Evolutionary conservation across 805 yeast genomes (phyloP).

Genomic region (Brettanomyces sp.): DNA sequence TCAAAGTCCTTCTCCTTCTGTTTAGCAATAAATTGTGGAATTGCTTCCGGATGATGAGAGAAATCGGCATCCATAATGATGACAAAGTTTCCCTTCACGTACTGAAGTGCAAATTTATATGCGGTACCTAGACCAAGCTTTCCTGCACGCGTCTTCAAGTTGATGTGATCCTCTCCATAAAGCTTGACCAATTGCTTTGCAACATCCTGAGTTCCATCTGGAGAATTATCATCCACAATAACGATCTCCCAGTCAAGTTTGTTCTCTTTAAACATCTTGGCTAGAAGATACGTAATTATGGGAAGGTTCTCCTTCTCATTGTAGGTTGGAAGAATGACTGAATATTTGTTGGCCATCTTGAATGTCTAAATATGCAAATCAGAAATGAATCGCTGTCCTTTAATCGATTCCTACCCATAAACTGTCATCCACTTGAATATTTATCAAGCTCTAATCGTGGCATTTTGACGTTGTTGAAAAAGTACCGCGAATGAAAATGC

Average conservation of each 20-base stretch:
- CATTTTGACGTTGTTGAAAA: too few species aligned
- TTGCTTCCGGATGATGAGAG: constrained; percentile 74
- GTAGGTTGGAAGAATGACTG: constrained; percentile 70
- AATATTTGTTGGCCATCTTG: constrained; percentile 41
- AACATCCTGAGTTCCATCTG: constrained; percentile 73
- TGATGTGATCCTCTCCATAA: constrained; percentile 52
- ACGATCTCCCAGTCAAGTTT: constrained; percentile 65
- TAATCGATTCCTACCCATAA: too few species aligned
- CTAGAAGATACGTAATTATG: constrained; percentile 58
- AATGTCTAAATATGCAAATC: not conserved
- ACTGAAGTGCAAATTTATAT: constrained; percentile 67
- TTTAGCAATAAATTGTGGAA: constrained; percentile 62
- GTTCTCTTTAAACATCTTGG: constrained; percentile 51
- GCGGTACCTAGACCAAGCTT: constrained; percentile 77
- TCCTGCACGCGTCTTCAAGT: constrained; percentile 64
- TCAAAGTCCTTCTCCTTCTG: constrained; percentile 45
- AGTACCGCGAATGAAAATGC: too few species aligned
- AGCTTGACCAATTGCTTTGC: constrained; percentile 50
- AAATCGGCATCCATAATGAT: constrained; percentile 82
- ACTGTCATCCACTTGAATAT: too few species aligned
- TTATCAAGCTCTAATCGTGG: too few species aligned
- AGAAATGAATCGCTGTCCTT: too few species aligned
- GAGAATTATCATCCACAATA: constrained; percentile 72
- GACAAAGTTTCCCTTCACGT: constrained; percentile 63
- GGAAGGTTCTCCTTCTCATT: constrained; percentile 66